phyloP scores from a whole-genome alignment of 306 rosid genomes.

The Lathyrus tuberosus region DNA sequence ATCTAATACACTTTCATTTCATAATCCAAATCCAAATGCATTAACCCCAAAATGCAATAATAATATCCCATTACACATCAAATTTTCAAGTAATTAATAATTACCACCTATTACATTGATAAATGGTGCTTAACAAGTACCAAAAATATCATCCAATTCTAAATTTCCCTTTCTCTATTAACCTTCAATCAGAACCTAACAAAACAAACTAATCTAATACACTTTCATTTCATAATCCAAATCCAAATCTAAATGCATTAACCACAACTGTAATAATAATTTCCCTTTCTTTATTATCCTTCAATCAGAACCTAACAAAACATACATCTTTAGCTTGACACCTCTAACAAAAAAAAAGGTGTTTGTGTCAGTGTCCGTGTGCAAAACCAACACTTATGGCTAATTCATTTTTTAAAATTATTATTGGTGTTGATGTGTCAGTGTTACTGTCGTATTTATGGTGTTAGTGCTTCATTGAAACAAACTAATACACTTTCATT shows the following conservation, averaged over 20 bases:
- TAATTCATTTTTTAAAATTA: too few relatives aligned
- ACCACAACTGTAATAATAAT: background rate
- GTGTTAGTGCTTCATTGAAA: background rate
- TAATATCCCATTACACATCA: background rate
- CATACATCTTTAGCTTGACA: background rate
- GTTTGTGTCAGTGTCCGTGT: too few relatives aligned
- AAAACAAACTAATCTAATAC: background rate
- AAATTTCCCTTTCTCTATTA: too few relatives aligned
- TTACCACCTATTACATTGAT: slow-evolving; percentile 5
- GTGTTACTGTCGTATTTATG: background rate
- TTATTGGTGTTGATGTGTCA: background rate
- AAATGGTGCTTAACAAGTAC: background rate
- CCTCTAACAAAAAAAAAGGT: too few relatives aligned
- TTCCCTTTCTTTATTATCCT: background rate
- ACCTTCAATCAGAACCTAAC: background rate
- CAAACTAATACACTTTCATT: background rate
- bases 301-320: slow-evolving; percentile 2
- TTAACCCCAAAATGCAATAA: background rate
- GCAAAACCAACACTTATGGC: too few relatives aligned
- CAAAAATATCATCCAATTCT: background rate
- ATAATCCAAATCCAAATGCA: slow-evolving; percentile 8
- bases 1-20: background rate
- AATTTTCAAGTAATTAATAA: slow-evolving; percentile 8
- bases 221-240: slow-evolving; percentile 6
- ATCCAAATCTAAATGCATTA: slow-evolving; percentile 5